These are phyloP conservation scores for Cicer yamashitae DNA, from an alignment of 306 rosid species.

Conservation along the genomic window DNA sequence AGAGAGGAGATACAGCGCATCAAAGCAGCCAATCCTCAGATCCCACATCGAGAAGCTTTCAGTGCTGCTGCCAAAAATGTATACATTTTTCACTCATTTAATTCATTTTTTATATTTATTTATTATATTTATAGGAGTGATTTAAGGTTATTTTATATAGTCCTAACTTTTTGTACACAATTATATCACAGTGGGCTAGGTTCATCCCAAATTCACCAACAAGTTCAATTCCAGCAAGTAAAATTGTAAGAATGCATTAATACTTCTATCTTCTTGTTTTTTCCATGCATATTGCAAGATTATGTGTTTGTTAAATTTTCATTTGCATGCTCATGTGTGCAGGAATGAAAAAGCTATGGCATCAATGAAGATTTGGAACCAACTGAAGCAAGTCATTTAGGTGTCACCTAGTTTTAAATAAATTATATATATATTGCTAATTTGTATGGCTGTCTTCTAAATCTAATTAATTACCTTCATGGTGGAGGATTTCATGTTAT, in stretches of 20 bases:
- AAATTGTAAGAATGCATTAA: constrained; percentile 50
- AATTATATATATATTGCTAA: constrained; percentile 5
- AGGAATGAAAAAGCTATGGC: constrained; percentile 49
- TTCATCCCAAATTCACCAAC: constrained; percentile 77
- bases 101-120: neutral
- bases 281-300: neutral
- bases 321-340: constrained; percentile 20
- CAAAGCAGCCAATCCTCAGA: constrained; percentile 90
- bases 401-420: constrained; percentile 41
- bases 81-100: neutral
- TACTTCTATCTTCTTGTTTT: neutral
- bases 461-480: constrained; percentile 31
- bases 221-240: constrained; percentile 62
- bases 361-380: constrained; percentile 26
- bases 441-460: constrained; percentile 21
- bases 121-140: neutral
- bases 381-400: constrained; percentile 38
- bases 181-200: constrained; percentile 83
- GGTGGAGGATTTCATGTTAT: constrained; percentile 29
- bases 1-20: constrained; percentile 99
- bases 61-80: constrained; percentile 96
- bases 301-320: constrained; percentile 24
- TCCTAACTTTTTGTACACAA: constrained; percentile 11
- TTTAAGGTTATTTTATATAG: neutral
- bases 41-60: constrained; percentile 98